Evolutionary conservation across 2,329 filamentous ascomycete species (phyloP), one percentile per base, ranked within the genome.

Genomic region (Verticillium tricorpus): DNA sequence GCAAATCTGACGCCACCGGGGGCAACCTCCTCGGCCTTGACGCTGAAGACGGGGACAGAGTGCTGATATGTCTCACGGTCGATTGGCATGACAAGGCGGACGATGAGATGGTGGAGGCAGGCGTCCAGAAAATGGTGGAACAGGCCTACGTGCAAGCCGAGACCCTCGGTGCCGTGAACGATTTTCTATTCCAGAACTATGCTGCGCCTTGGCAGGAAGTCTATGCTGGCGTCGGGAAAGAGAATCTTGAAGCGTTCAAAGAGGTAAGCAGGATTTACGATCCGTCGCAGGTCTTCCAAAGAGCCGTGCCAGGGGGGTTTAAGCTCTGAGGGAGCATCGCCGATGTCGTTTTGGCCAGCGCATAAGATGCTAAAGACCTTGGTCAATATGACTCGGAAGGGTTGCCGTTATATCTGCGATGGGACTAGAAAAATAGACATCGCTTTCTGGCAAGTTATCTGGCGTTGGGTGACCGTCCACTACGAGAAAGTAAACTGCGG

Each of bases 1-100:
- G n/a, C 2, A 54, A 54, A 28, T 22, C 50, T 6, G 11, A 11
- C 22, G 22, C 22, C 12, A 71, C 70, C n/a, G 77, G 76, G 0
- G 74, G 75, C 28, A 78, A 78, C 59, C 64, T 74, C 1, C 67
- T 78, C 2, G 75, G 74, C 1, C 64, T 78, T 2, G 65, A 70
- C 8, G 64, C 67, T 1, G 64, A 70, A 15, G 70, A 72, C 11
- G 70, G 68, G 1, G 64, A 69, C 0, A 40, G 68, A n/a, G 68
- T 67, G 56, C 52, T 69, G 7, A 61, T 68, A 9, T 63, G 62
- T 34, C 64, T 65, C 19, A 67, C 58, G 56, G 63, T 65, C 57
- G 66, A 64, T 64, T 70, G 70, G 69, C 25, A 60, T 2, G 56
- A 66, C 25, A 57, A 57, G 11, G 60, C 55, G 14, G 65, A 70